Conservation (phyloP, 768 basidiomycete genomes). For the Inosperma sp. region DNA sequence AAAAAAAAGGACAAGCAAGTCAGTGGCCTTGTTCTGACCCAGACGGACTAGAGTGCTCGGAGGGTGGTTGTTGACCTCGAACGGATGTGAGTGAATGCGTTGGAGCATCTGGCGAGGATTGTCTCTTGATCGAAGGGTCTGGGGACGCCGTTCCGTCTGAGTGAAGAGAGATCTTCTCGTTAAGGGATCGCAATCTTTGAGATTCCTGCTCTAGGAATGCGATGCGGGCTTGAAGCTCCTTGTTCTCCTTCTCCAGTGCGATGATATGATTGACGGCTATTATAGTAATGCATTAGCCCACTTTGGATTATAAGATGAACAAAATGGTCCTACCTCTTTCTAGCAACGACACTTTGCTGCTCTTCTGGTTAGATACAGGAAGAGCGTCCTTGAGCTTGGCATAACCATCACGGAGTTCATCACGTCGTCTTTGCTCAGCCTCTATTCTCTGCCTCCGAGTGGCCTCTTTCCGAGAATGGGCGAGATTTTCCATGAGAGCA, state of each 20-base stretch:
- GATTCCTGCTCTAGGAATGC: slow-evolving; percentile 65
- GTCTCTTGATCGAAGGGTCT: slow-evolving; percentile 41
- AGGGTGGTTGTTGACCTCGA: slow-evolving; percentile 56
- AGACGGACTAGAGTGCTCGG: slow-evolving; percentile 57
- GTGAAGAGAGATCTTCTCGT: slow-evolving; percentile 79
- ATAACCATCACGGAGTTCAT: slow-evolving; percentile 88
- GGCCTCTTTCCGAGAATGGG: slow-evolving; percentile 76
- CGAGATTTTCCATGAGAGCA: slow-evolving; percentile 64
- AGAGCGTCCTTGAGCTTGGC: slow-evolving; percentile 83
- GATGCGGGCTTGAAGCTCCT: slow-evolving; percentile 66
- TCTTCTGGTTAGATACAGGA: slow-evolving; percentile 84
- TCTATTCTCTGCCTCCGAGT: slow-evolving; percentile 81
- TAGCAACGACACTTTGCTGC: slow-evolving; percentile 83
- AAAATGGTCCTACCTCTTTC: slow-evolving; percentile 63
- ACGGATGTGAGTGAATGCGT: slow-evolving; percentile 51
- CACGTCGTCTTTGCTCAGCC: slow-evolving; percentile 84
- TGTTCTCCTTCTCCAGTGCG: slow-evolving; percentile 65
- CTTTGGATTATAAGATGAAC: slow-evolving; percentile 12
- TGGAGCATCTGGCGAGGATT: slow-evolving; percentile 63
- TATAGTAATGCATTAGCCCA: slow-evolving; percentile 6
- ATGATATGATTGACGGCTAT: slow-evolving; percentile 78
- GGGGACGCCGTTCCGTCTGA: slow-evolving; percentile 55
- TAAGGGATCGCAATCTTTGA: slow-evolving; percentile 62
- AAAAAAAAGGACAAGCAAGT: slow-evolving; percentile 28
- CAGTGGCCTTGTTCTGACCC: slow-evolving; percentile 47